Conservation (phyloP, 2,329 filamentous ascomycete genomes). For the Beauveria rudraprayagi region DNA sequence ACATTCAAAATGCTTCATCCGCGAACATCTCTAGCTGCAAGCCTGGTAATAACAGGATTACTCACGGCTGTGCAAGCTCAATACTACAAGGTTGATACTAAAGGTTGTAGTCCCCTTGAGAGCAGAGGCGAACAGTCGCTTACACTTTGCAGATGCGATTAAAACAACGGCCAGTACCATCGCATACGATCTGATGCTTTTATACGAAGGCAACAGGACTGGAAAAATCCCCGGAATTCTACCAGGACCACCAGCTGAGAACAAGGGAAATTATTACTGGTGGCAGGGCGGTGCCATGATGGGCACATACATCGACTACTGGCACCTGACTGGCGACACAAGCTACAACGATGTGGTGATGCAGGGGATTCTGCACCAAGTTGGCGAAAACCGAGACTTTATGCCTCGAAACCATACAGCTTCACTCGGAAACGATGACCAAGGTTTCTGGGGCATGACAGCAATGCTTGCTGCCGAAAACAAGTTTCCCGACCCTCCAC, state of each 20-base stretch:
- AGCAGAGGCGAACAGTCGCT: neutral
- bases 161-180: conserved; percentile 31
- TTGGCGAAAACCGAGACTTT: conserved; percentile 48
- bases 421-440: conserved; percentile 60
- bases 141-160: conserved; percentile 27
- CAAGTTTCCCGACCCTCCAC: conserved; percentile 51
- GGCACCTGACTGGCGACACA: conserved; percentile 56
- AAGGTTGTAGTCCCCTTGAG: neutral
- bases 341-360: conserved; percentile 53
- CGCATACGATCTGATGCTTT: conserved; percentile 34
- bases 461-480: conserved; percentile 60
- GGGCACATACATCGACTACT: conserved; percentile 62
- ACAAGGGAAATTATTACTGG: conserved; percentile 57
- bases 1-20: neutral
- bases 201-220: conserved; percentile 35
- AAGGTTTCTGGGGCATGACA: conserved; percentile 62
- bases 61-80: neutral
- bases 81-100: conserved; percentile 10
- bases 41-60: neutral
- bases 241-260: conserved; percentile 34
- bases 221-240: conserved; percentile 42
- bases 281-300: conserved; percentile 66
- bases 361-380: conserved; percentile 50
- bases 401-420: conserved; percentile 52
- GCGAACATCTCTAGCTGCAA: neutral